Evolutionary conservation across 2,329 filamentous ascomycete species (phyloP).

Genomic region (Fusarium mundagurra): DNA sequence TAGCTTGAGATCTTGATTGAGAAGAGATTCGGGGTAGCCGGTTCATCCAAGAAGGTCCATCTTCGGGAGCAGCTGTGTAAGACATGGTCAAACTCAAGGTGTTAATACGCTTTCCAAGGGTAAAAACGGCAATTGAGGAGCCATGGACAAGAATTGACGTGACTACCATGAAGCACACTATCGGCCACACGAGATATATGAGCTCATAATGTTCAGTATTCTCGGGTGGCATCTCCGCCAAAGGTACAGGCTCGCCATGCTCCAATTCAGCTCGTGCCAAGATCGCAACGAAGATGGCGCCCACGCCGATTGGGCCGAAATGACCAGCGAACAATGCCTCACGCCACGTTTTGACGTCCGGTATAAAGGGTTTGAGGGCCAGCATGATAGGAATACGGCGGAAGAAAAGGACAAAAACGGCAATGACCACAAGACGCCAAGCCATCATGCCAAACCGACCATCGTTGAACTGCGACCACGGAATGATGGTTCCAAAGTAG

Average conservation of each 20-base stretch:
- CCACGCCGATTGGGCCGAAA: conserved; percentile 97
- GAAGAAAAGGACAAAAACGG: conserved; percentile 94
- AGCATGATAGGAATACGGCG: conserved; percentile 96
- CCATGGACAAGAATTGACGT: conserved; percentile 95
- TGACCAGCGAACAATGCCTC: conserved; percentile 97
- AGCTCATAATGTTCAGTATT: conserved; percentile 71
- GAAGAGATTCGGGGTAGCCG: conserved; percentile 78
- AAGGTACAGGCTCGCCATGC: conserved; percentile 76
- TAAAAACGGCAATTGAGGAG: conserved; percentile 98
- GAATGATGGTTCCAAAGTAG: conserved; percentile 96
- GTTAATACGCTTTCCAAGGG: conserved; percentile 97
- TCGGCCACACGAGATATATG: conserved; percentile 92
- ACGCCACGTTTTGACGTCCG: conserved; percentile 97
- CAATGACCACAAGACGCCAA: conserved; percentile 93
- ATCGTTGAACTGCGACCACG: conserved; percentile 91
- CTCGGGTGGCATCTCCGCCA: conserved; percentile 67
- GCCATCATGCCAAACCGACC: conserved; percentile 77
- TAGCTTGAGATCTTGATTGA: conserved; percentile 81
- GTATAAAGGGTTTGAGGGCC: conserved; percentile 88
- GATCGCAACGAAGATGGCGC: conserved; percentile 94
- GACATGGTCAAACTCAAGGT: conserved; percentile 95
- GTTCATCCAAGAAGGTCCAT: conserved; percentile 95
- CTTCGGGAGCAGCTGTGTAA: conserved; percentile 89
- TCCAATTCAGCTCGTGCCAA: conserved; percentile 93
- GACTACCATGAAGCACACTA: conserved; percentile 93